phyloP scores from a whole-genome alignment of 805 yeast species.

The Teunomyces funiuensis region DNA sequence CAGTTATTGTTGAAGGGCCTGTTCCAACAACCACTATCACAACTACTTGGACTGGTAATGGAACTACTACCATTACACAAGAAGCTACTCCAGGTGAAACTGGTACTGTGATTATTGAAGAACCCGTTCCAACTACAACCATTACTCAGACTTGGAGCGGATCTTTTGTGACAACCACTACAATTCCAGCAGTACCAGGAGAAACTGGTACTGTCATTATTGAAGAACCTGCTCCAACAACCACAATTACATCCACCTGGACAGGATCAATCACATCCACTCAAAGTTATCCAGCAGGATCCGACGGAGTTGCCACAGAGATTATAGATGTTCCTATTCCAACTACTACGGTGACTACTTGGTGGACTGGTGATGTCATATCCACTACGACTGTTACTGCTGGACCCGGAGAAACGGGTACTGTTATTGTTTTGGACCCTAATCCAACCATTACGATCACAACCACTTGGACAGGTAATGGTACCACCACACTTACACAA shows the following conservation, averaged over 20 bases:
- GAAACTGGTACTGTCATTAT: constrained; percentile 13
- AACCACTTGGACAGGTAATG: constrained; percentile 12
- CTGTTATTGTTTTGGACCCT: constrained; percentile 13
- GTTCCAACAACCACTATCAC: constrained; percentile 8
- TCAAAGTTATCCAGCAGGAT: background rate
- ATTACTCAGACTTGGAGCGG: constrained; percentile 15
- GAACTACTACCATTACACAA: constrained; percentile 9
- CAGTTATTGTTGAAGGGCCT: constrained; percentile 11
- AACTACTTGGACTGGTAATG: constrained; percentile 12
- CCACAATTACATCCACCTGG: constrained; percentile 13
- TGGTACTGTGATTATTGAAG: constrained; percentile 14
- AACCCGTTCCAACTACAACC: constrained; percentile 14
- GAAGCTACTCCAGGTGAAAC: constrained; percentile 10
- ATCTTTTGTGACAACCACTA: constrained; percentile 2
- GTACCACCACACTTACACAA: constrained; percentile 8
- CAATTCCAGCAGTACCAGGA: constrained; percentile 11
- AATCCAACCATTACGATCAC: constrained; percentile 11
- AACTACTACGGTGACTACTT: constrained; percentile 1
- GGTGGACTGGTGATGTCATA: constrained; percentile 1
- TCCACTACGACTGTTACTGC: constrained; percentile 6
- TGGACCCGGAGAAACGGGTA: background rate
- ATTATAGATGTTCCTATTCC: constrained; percentile 3
- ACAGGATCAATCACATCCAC: constrained; percentile 9
- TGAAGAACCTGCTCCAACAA: constrained; percentile 7
- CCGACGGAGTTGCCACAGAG: constrained; percentile 3